Percentiles rank a stretch among this genome's conserved stretches.
phyloP scores from a whole-genome alignment of 768 basidiomycete species.

The Calocera cornea region DNA sequence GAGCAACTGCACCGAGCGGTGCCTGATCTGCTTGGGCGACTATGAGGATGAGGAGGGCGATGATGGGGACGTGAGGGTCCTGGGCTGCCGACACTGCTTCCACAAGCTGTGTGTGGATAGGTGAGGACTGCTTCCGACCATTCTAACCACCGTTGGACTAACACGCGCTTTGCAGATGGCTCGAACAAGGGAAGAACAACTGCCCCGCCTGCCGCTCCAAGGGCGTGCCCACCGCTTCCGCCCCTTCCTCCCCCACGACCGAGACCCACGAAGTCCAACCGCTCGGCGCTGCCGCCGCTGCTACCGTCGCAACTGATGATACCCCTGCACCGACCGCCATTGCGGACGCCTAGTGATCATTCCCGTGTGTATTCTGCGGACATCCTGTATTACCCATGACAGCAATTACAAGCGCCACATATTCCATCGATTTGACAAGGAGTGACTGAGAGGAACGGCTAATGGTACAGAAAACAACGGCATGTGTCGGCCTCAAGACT shows the following conservation, averaged over 20 bases:
- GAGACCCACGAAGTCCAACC: not conserved
- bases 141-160: not conserved
- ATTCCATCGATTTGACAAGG: not conserved
- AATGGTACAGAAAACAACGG: not conserved
- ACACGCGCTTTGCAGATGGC: constrained; percentile 39
- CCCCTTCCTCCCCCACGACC: not conserved
- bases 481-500: not conserved
- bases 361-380: not conserved
- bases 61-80: constrained; percentile 65
- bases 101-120: constrained; percentile 73
- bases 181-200: constrained; percentile 72
- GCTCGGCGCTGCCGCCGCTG: not conserved
- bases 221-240: constrained; percentile 8
- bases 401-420: not conserved
- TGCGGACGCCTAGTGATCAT: not conserved
- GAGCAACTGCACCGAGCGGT: constrained; percentile 70
- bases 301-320: not conserved
- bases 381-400: not conserved
- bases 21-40: constrained; percentile 77
- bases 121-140: not conserved
- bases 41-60: constrained; percentile 35
- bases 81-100: constrained; percentile 80
- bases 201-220: constrained; percentile 77
- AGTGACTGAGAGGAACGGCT: not conserved
- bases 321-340: not conserved